Conservation (phyloP, 139 green algal genomes). For the Micractinium sp. region DNA sequence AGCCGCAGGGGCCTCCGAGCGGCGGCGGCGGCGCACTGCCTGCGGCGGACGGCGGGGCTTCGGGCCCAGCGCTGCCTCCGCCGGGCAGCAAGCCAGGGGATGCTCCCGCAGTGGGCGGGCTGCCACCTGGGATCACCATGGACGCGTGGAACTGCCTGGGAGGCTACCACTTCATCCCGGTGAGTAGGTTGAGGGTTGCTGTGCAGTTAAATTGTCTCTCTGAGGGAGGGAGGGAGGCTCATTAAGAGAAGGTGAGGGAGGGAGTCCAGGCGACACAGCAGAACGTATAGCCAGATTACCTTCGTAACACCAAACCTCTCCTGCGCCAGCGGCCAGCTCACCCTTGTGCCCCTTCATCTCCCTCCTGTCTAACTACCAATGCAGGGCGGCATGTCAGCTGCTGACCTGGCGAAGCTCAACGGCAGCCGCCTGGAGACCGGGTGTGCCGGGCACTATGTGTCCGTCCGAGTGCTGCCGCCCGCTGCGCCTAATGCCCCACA, state of each 20-base stretch:
- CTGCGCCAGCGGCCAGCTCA: no score
- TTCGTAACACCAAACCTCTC: no score
- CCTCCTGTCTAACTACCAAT: neutral
- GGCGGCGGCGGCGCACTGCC: no score
- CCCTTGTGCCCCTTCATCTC: no score
- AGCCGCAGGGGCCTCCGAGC: neutral
- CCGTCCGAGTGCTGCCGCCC: neutral
- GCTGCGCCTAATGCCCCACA: neutral
- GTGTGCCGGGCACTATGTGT: neutral
- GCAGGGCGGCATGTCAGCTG: neutral
- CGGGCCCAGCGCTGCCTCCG: no score
- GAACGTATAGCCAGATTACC: no score
- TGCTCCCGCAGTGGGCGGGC: neutral
- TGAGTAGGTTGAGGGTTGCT: no score
- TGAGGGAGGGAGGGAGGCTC: no score
- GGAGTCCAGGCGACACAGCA: no score
- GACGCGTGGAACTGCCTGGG: slow-evolving; percentile 7
- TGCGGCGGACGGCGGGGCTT: no score
- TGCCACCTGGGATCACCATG: neutral
- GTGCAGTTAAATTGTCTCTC: no score
- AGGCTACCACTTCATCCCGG: neutral
- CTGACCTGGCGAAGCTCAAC: neutral
- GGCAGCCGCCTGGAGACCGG: slow-evolving; percentile 7
- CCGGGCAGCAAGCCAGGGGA: no score
- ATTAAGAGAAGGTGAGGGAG: neutral